These are phyloP conservation scores for Stereocaulon alpinum DNA, from an alignment of 495 filamentous ascomycete genomes.

Conservation along the genomic window DNA sequence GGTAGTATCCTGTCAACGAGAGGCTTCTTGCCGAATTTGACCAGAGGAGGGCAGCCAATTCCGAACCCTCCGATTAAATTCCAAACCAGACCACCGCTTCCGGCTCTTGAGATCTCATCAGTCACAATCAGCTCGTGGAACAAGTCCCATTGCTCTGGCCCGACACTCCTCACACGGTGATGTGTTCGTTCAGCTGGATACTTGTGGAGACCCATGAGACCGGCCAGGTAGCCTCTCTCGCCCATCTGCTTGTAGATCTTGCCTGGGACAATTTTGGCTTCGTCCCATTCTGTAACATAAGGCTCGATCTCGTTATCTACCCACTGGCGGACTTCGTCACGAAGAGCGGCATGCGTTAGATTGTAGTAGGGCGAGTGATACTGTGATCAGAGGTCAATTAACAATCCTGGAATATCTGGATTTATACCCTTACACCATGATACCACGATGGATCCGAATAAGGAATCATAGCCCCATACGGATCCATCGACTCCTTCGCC, in stretches of 20 bases:
- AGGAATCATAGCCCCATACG: conserved; percentile 76
- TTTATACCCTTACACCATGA: conserved; percentile 62
- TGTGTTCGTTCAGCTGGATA: conserved; percentile 67
- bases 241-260: conserved; percentile 94
- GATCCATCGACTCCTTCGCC: conserved; percentile 62
- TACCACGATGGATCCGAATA: conserved; percentile 94
- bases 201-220: conserved; percentile 64
- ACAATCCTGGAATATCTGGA: neutral
- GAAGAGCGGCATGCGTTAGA: conserved; percentile 79
- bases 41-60: conserved; percentile 82
- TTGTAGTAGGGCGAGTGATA: conserved; percentile 96
- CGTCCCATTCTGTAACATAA: conserved; percentile 91
- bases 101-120: conserved; percentile 81
- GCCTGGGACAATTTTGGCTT: conserved; percentile 76
- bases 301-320: conserved; percentile 85
- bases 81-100: conserved; percentile 95
- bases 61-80: conserved; percentile 91
- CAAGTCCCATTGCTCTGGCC: conserved; percentile 86
- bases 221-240: conserved; percentile 81
- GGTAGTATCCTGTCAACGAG: conserved; percentile 79
- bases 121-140: conserved; percentile 96
- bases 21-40: conserved; percentile 84
- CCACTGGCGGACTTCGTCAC: conserved; percentile 84
- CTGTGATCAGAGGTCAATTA: conserved; percentile 35
- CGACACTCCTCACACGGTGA: conserved; percentile 61